Evolutionary conservation across 2,329 filamentous ascomycete species (phyloP).

Genomic region (Fusarium protoensiforme): DNA sequence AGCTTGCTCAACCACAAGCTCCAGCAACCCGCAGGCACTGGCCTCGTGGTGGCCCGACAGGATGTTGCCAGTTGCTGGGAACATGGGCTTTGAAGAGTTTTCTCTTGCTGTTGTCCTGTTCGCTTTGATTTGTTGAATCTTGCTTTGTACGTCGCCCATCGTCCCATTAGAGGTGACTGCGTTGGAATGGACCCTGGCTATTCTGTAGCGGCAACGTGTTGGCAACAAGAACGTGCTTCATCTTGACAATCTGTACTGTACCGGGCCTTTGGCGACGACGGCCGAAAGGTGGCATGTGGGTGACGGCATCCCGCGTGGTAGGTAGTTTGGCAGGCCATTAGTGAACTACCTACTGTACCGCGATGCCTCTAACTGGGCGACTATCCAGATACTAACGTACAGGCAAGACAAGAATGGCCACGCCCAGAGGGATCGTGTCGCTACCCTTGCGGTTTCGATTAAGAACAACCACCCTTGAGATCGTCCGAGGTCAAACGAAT

Average conservation of each 20-base stretch:
- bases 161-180: not conserved
- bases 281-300: conserved; percentile 37
- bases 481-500: not conserved
- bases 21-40: conserved; percentile 18
- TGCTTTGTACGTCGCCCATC: not conserved
- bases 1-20: conserved; percentile 14
- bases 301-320: conserved; percentile 32
- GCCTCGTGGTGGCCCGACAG: conserved; percentile 17
- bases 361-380: not conserved
- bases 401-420: not conserved
- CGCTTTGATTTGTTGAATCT: not conserved
- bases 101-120: not conserved
- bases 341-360: not conserved
- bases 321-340: conserved; percentile 5
- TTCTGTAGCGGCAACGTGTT: conserved; percentile 3
- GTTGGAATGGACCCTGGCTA: not conserved
- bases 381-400: not conserved
- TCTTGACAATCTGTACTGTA: conserved; percentile 1
- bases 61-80: conserved; percentile 11
- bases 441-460: not conserved
- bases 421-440: not conserved
- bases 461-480: not conserved
- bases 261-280: conserved; percentile 27
- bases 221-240: conserved; percentile 36
- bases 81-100: conserved; percentile 19